phyloP scores from a whole-genome alignment of 2,329 filamentous ascomycete genomes.

The Sporothrix pseudoabietina region DNA sequence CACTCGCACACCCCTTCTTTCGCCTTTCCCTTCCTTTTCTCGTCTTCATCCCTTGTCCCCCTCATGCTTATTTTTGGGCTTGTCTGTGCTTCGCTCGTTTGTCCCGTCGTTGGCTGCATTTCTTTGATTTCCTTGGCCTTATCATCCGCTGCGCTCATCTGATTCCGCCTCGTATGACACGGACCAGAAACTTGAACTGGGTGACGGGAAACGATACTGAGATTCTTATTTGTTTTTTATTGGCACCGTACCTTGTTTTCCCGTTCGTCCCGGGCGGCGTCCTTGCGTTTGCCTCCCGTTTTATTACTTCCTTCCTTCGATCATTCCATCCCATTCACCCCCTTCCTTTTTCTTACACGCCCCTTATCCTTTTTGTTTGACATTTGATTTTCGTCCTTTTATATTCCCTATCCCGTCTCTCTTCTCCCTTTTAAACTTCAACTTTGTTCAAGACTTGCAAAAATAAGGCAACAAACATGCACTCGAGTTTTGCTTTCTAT shows the following conservation, averaged over 20 bases:
- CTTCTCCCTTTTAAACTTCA: neutral
- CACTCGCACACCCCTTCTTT: neutral
- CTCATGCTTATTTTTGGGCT: slow-evolving; percentile 21
- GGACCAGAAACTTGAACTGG: neutral
- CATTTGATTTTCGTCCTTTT: neutral
- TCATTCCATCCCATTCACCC: neutral
- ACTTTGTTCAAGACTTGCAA: neutral
- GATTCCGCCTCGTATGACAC: slow-evolving; percentile 15
- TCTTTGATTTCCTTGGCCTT: neutral
- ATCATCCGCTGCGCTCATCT: neutral
- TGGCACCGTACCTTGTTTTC: slow-evolving; percentile 24
- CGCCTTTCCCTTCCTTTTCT: neutral
- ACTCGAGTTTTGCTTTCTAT: neutral
- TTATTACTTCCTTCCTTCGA: slow-evolving; percentile 1
- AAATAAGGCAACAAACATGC: neutral
- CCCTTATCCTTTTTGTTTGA: slow-evolving; percentile 8
- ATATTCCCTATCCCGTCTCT: neutral
- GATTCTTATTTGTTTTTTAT: slow-evolving; percentile 1
- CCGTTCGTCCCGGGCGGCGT: slow-evolving; percentile 8
- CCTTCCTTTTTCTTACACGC: neutral
- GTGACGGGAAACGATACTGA: slow-evolving; percentile 10
- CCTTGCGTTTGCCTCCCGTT: slow-evolving; percentile 13
- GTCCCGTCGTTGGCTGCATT: neutral
- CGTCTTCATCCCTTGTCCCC: neutral
- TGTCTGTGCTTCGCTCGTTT: slow-evolving; percentile 2